These are phyloP conservation scores for Jackrogersella multiformis DNA, from an alignment of 495 filamentous ascomycete species.

Conservation along the genomic window DNA sequence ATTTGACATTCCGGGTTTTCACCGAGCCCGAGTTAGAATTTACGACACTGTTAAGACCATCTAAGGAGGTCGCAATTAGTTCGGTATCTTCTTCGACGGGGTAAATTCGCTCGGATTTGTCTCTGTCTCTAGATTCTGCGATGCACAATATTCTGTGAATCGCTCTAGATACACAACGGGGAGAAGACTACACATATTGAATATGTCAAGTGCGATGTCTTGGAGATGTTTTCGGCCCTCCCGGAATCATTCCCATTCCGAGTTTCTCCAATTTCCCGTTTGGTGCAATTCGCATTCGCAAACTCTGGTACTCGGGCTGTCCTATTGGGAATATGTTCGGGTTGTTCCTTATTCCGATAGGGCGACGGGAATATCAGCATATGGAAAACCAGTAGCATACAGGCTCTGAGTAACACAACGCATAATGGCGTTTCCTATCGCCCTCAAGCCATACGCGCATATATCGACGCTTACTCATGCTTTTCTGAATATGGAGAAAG, in stretches of 20 bases:
- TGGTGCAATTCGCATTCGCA: constrained; percentile 14
- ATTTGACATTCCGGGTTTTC: constrained; percentile 39
- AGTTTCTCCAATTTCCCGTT: not conserved
- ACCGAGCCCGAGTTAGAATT: constrained; percentile 13
- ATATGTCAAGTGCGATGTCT: not conserved
- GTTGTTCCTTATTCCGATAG: not conserved
- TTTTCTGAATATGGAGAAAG: constrained; percentile 8
- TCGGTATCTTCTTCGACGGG: constrained; percentile 27
- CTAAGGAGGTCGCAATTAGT: constrained; percentile 22
- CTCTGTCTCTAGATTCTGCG: not conserved
- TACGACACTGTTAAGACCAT: not conserved
- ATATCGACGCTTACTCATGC: constrained; percentile 36
- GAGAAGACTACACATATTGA: constrained; percentile 8
- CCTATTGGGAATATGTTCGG: constrained; percentile 5
- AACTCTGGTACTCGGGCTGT: not conserved
- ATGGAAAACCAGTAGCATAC: constrained; percentile 16
- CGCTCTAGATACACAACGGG: no score
- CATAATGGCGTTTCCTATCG: constrained; percentile 17
- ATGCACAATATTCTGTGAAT: no score
- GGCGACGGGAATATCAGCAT: constrained; percentile 1
- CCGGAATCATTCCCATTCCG: constrained; percentile 9
- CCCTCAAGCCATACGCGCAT: constrained; percentile 1
- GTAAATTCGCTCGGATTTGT: constrained; percentile 28
- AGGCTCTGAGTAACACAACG: constrained; percentile 26
- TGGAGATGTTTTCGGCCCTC: constrained; percentile 2